These are phyloP conservation scores for Inga laurina DNA, from an alignment of 306 rosid species.

Conservation along the genomic window DNA sequence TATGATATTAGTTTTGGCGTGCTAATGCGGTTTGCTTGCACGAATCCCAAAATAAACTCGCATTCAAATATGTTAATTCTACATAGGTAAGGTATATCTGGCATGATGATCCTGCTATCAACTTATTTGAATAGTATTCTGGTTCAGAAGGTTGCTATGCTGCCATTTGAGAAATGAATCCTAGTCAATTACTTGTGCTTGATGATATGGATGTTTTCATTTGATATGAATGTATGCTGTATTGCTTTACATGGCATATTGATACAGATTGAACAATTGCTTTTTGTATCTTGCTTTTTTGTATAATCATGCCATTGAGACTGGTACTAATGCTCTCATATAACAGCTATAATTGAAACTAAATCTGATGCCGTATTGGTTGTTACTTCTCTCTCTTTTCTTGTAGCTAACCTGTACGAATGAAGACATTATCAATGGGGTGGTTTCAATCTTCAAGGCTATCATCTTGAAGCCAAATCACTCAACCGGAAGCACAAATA, in stretches of 20 bases:
- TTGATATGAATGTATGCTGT: conserved; percentile 11
- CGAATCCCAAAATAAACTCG: not conserved
- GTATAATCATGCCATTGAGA: conserved; percentile 10
- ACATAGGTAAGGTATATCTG: not conserved
- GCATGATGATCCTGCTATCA: not conserved
- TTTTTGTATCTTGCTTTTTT: not conserved
- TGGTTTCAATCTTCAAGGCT: conserved; percentile 73
- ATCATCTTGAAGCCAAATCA: conserved; percentile 60
- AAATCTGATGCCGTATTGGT: conserved; percentile 12
- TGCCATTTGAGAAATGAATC: conserved; percentile 9
- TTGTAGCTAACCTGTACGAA: conserved; percentile 72
- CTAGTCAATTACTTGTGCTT: not conserved
- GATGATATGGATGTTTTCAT: conserved; percentile 22
- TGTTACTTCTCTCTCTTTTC: conserved; percentile 9
- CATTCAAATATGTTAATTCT: not conserved
- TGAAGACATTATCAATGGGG: conserved; percentile 69
- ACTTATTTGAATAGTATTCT: not conserved
- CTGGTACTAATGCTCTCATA: conserved; percentile 1
- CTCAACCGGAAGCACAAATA: conserved; percentile 51
- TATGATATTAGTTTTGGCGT: not conserved
- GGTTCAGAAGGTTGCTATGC: not conserved
- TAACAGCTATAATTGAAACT: conserved; percentile 9
- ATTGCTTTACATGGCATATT: not conserved
- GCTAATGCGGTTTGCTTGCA: not conserved
- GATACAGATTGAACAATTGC: not conserved